Conservation (phyloP, 495 filamentous ascomycete species). For the Penicillium maclennaniae region DNA sequence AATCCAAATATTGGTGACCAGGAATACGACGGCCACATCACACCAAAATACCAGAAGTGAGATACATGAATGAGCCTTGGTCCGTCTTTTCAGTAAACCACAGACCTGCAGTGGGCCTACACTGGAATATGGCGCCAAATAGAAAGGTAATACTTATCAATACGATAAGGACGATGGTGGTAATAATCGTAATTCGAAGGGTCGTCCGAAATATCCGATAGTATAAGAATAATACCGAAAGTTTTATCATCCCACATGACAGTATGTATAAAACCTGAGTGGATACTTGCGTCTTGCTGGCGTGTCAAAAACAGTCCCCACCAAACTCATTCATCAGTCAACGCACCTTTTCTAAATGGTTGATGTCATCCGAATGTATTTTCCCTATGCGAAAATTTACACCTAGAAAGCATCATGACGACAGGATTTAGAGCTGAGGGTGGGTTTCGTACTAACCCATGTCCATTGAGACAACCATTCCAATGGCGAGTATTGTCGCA, state of each 20-base stretch:
- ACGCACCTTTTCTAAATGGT: too few species aligned
- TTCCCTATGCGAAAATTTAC: too few species aligned
- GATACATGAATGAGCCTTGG: background rate
- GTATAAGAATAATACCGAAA: constrained; percentile 2
- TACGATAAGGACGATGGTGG: background rate
- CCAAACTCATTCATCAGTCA: too few species aligned
- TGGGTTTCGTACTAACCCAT: too few species aligned
- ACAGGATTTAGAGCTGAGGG: too few species aligned
- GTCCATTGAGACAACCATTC: too few species aligned
- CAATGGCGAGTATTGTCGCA: too few species aligned
- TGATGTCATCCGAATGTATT: too few species aligned
- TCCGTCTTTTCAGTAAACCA: background rate
- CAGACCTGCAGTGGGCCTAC: background rate
- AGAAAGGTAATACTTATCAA: background rate
- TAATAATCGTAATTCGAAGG: background rate
- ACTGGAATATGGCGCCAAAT: constrained; percentile 4
- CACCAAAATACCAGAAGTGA: constrained; percentile 3
- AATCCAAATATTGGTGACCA: background rate
- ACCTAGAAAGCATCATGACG: too few species aligned
- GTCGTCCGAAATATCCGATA: background rate
- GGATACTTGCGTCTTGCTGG: background rate
- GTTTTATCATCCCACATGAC: constrained; percentile 1
- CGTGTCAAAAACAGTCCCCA: too few species aligned
- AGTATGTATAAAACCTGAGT: constrained; percentile 1
- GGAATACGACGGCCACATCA: constrained; percentile 1